Base-by-base conservation (phyloP, 805 yeast species). In the Starmerella potacharoeniae region DNA sequence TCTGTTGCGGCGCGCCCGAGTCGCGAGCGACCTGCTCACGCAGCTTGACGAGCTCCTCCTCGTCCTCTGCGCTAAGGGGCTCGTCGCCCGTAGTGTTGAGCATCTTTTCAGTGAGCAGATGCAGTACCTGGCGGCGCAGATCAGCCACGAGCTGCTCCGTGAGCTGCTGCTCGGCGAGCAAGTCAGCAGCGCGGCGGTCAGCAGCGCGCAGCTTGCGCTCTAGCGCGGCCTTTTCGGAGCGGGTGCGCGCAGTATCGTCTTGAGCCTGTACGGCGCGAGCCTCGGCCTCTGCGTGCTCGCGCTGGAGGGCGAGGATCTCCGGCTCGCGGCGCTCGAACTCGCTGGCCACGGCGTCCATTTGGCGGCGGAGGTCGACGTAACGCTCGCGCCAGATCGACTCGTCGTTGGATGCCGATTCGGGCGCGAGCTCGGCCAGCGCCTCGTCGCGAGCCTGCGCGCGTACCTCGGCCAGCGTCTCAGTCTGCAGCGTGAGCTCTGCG, bases 281-380 rank as follows among this genome's bases (percentile, higher is more conserved):
- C 69, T 73, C 78, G 48, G 55, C 53, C 35, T 39, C 52, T 3
- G 49, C 60, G 22, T 17, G 46, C 16, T 49, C 59, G 6, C 11
- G 33, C 28, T 51, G 53, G 17, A 57, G 47, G 13, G 54, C 51
- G 22, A 44, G n/a, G 8, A 91, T 76, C 2, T 83, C 72, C 0
- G 97, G 97, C 54, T 86, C 81, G 63, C 85, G 82, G 34, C 78
- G 75, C 63, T 88, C 95, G 58, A 90, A 72, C 67, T 89, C 96
- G 17, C 75, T 74, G 35, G 89, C 80, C 60, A 91, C 81, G 0
- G 75, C 73, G 61, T 84, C 83, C 55, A 90, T 73, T 67, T 87
- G 91, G 37, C 73, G 68, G 54, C 89, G 85, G 56, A 91, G 73
- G 53, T 78, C 76, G 55, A 80, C 81, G 61, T 86, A 87, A 52